phyloP scores from a whole-genome alignment of 768 basidiomycete genomes.

The Phanerochaete sordida region DNA sequence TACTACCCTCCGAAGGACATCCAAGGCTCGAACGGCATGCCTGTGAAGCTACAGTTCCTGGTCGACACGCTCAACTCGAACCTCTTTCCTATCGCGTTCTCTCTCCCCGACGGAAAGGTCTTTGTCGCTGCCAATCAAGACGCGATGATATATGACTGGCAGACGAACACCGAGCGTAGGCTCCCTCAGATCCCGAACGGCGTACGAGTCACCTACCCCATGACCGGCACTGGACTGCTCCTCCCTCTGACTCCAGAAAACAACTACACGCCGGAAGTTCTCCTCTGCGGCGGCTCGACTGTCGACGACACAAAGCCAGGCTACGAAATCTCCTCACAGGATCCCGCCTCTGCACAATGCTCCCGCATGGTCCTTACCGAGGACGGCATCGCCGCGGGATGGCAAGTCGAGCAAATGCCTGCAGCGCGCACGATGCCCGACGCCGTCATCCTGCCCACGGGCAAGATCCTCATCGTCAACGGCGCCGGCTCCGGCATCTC shows the following conservation, averaged over 20 bases:
- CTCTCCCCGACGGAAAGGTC: conserved; percentile 63
- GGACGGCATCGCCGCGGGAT: conserved; percentile 61
- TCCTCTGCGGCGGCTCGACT: conserved; percentile 75
- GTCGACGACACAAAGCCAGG: conserved; percentile 57
- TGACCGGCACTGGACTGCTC: conserved; percentile 72
- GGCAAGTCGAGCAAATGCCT: conserved; percentile 77
- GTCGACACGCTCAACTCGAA: conserved; percentile 76
- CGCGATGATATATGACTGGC: conserved; percentile 80
- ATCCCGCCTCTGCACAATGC: conserved; percentile 71
- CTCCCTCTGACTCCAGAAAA: conserved; percentile 65
- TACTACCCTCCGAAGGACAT: conserved; percentile 81
- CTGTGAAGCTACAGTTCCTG: conserved; percentile 61
- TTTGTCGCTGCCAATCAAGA: conserved; percentile 79
- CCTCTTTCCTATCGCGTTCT: conserved; percentile 74
- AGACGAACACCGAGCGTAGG: conserved; percentile 51
- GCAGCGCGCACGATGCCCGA: conserved; percentile 74
- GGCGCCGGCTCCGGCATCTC: conserved; percentile 72
- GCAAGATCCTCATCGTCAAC: conserved; percentile 71
- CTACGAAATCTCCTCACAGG: conserved; percentile 66
- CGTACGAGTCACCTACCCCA: conserved; percentile 79
- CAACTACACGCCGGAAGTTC: conserved; percentile 61
- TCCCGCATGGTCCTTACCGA: conserved; percentile 64
- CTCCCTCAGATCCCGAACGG: conserved; percentile 73
- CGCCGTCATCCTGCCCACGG: conserved; percentile 77
- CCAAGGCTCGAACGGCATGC: conserved; percentile 61